phyloP scores from a whole-genome alignment of 2,329 filamentous ascomycete species.

The Arthrobotrys iridis region DNA sequence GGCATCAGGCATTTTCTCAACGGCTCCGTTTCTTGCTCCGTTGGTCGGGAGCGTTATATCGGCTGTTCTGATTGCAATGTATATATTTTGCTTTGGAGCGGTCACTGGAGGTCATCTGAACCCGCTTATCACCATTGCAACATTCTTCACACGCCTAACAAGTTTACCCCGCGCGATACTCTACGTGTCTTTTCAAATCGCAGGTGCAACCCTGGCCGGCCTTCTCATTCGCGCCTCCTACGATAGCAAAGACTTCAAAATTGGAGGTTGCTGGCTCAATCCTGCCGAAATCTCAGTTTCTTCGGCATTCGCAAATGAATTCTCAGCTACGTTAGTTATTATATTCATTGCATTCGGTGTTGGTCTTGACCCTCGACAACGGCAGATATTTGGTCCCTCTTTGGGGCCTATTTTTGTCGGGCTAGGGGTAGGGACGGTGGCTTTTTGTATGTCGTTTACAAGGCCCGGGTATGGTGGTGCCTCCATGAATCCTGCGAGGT shows the following conservation, averaged over 20 bases:
- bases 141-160: slow-evolving; percentile 66
- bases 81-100: slow-evolving; percentile 66
- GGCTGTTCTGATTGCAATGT: slow-evolving; percentile 62
- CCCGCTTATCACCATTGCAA: slow-evolving; percentile 67
- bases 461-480: slow-evolving; percentile 63
- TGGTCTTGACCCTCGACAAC: slow-evolving; percentile 67
- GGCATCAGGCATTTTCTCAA: slow-evolving; percentile 33
- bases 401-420: slow-evolving; percentile 66
- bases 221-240: slow-evolving; percentile 62
- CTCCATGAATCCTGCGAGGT: slow-evolving; percentile 64
- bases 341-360: slow-evolving; percentile 67
- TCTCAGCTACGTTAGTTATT: slow-evolving; percentile 64
- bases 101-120: slow-evolving; percentile 68
- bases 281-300: slow-evolving; percentile 60
- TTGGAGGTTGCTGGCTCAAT: slow-evolving; percentile 55
- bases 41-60: slow-evolving; percentile 59
- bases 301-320: slow-evolving; percentile 65
- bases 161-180: slow-evolving; percentile 65
- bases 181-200: slow-evolving; percentile 64
- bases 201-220: slow-evolving; percentile 64
- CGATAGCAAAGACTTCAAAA: slow-evolving; percentile 52
- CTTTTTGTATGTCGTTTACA: slow-evolving; percentile 62
- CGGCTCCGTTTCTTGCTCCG: slow-evolving; percentile 58
- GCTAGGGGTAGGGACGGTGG: slow-evolving; percentile 61
- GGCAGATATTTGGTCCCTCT: slow-evolving; percentile 65